Evolutionary conservation across 1,284 basidiomycete genomes (phyloP), one percentile per base, ranked within the genome.

Genomic region (Tremellales sp.): DNA sequence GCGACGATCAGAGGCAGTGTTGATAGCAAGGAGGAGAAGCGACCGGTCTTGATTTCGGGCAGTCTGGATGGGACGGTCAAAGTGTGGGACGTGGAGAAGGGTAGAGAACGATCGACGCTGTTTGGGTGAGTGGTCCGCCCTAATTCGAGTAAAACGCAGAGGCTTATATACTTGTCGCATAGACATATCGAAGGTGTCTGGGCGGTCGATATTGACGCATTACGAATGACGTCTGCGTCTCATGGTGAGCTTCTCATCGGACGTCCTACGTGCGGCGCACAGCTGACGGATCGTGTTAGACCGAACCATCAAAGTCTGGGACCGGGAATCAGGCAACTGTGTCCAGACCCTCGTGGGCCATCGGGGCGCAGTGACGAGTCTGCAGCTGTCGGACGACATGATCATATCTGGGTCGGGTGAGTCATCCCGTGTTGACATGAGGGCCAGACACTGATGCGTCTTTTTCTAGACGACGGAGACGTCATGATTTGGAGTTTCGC

Each of bases 21-120:
- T 24, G 45, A 38, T 9, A 27, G 21, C 22, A 40, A 22, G 18
- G 52, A 49, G 16, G 65, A 68, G 41, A 72, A 71, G 60, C 63
- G 70, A 47, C 84, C 89, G 3, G 75, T 94, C 13, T 79, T 98
- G 45, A 82, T 95, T 49, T 90, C 89, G 0, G 93, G 92, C 5
- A 87, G 86, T 59, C 77, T 97, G 53, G 94, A 98, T 70, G 97
- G 97, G 67, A 97, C 92, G 13, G 85, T 98, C 74, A 92, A 91
- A 71, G 66, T 94, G 14, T 99, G 95, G 95, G 92, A 97, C 65
- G 83, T 97, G 34, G 88, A 94, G 57, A 83, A 83, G 1, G 90
- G 86, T 22, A 82, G 85, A 58, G 81, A 85, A 38, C 76, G 82
- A 40, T 78, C 81, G 58, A 97, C 95, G 27, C 78, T 95, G 48